Percentiles rank a stretch among this genome's conserved stretches.
phyloP scores from a whole-genome alignment of 352 stramenopile genomes.

The Phytophthora ohioensis region DNA sequence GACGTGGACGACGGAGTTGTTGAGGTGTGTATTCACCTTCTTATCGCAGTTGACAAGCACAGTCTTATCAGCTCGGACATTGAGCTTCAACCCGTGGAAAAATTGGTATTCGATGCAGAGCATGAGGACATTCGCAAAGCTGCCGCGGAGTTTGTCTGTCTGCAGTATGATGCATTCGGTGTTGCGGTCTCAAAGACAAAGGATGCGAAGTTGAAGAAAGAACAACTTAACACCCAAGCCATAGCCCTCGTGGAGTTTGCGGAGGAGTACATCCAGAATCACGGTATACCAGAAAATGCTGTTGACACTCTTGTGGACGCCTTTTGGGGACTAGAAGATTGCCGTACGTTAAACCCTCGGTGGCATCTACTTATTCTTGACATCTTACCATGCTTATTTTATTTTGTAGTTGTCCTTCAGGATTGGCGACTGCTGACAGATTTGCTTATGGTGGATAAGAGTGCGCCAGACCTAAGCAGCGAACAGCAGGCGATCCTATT shows the following conservation, averaged over 20 bases:
- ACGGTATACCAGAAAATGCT: slow-evolving; percentile 60
- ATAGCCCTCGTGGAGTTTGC: slow-evolving; percentile 92
- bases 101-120: slow-evolving; percentile 80
- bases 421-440: slow-evolving; percentile 83
- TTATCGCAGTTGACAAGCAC: slow-evolving; percentile 86
- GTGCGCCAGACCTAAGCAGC: slow-evolving; percentile 76
- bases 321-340: slow-evolving; percentile 89
- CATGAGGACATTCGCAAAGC: slow-evolving; percentile 80
- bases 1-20: slow-evolving; percentile 84
- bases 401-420: slow-evolving; percentile 78
- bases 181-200: slow-evolving; percentile 73
- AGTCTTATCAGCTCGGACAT: slow-evolving; percentile 84
- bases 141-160: slow-evolving; percentile 86
- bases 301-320: slow-evolving; percentile 85
- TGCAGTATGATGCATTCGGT: slow-evolving; percentile 91
- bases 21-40: slow-evolving; percentile 67
- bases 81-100: slow-evolving; percentile 80
- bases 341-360: slow-evolving; percentile 57
- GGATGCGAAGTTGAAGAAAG: slow-evolving; percentile 69
- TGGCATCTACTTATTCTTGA: slow-evolving; percentile 12
- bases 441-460: slow-evolving; percentile 83
- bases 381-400: slow-evolving; percentile 14
- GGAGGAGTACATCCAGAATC: slow-evolving; percentile 85
- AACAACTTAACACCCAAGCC: slow-evolving; percentile 87
- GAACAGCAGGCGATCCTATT: slow-evolving; percentile 87